Evolutionary conservation across 2,329 filamentous ascomycete genomes (phyloP).

Genomic region (Pyrenophora teres): DNA sequence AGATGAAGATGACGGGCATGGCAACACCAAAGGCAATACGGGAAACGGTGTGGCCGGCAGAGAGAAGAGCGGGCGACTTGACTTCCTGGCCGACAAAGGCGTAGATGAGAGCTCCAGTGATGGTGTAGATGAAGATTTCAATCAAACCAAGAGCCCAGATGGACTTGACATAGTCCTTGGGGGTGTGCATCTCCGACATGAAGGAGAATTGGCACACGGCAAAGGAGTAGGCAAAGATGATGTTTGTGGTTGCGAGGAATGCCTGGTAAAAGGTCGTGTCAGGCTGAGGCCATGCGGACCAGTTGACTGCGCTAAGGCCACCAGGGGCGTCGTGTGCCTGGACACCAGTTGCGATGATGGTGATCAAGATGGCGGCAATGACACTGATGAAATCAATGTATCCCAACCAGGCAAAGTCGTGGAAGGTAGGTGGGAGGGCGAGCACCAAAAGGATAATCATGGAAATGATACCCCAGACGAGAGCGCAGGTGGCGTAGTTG

Average conservation of each 20-base stretch:
- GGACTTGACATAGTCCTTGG: slow-evolving; percentile 64
- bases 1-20: slow-evolving; percentile 73
- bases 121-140: slow-evolving; percentile 66
- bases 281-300: slow-evolving; percentile 41
- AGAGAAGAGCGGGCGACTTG: slow-evolving; percentile 67
- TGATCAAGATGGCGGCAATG: slow-evolving; percentile 66
- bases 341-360: slow-evolving; percentile 68
- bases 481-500: slow-evolving; percentile 62
- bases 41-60: slow-evolving; percentile 61
- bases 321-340: slow-evolving; percentile 40
- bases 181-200: slow-evolving; percentile 69
- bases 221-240: slow-evolving; percentile 50
- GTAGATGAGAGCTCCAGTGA: slow-evolving; percentile 72
- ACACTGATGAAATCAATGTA: slow-evolving; percentile 67
- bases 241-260: slow-evolving; percentile 49
- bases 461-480: slow-evolving; percentile 67
- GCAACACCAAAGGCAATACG: slow-evolving; percentile 75
- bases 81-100: slow-evolving; percentile 67
- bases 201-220: slow-evolving; percentile 73
- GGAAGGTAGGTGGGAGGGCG: slow-evolving; percentile 66
- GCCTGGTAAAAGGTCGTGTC: slow-evolving; percentile 68
- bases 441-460: slow-evolving; percentile 63
- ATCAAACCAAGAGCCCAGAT: slow-evolving; percentile 61
- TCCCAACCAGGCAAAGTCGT: slow-evolving; percentile 64
- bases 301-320: slow-evolving; percentile 33